Base-by-base conservation (phyloP, 495 filamentous ascomycete species). In the Penicillium turbatum region DNA sequence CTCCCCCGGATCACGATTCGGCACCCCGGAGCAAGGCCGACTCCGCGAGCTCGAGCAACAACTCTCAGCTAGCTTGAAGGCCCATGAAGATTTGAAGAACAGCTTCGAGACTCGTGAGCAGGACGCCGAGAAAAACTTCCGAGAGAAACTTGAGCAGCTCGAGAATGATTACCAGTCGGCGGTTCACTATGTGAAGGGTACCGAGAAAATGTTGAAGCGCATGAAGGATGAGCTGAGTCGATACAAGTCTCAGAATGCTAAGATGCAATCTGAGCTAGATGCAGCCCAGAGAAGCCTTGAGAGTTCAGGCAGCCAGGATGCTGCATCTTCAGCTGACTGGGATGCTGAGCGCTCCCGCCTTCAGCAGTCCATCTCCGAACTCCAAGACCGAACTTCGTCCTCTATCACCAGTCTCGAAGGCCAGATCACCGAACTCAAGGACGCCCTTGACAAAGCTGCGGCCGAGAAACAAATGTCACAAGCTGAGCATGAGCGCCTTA, bases 81-180 rank as follows among this genome's bases (percentile, higher is more conserved):
- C 88, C 6, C 92, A 97, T 53, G 86, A 95, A 21, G 88, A 96
- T 53, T 82, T 89, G 44, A 92, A 87, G 67, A 69, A 81, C 31
- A 78, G 77, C 6, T 88, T 88, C 42, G 89, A 92, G 55, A 71
- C 79, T 43, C 88, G 89, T 30, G 84, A 89, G 51, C 84, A 93
- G 61, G 90, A 96, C 63, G 85, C 89, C 15, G 89, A 92, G 46
- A 79, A 82, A 55, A 82, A 86, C 41, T 97, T 92, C 73, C 85
- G 88, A 43, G 92, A 95, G 66, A 97, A 96, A 68, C 76, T 99
- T 48, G 82, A 87, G 48, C 89, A 95, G 64, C 83, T 99, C 19
- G 91, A 97, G 66, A 90, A 89, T 65, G 93, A 99, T 65, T 96
- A 99, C 65, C 90, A 95, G 66, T 96, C 95, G n/a, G 92, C 95